A percentile compares a stretch with the other conserved stretches of the same genome.
Evolutionary conservation across 1,284 basidiomycete species (phyloP).

Genomic region (Mycosarcoma maydis): DNA sequence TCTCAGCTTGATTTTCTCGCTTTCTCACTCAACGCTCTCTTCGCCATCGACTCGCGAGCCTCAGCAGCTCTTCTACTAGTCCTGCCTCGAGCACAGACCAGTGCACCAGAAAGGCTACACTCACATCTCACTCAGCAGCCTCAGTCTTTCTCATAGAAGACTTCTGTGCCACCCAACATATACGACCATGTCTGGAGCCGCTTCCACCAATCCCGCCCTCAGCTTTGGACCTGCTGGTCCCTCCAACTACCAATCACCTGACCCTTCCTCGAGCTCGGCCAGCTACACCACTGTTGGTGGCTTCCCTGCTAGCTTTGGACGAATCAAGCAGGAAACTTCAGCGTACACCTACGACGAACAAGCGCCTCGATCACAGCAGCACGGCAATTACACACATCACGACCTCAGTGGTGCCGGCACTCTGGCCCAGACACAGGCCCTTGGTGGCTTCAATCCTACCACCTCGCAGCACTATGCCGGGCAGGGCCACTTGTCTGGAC

Average conservation of each 20-base stretch:
- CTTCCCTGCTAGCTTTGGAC: conserved; percentile 25
- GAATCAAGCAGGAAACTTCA: conserved; percentile 32
- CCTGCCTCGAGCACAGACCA: too few species aligned
- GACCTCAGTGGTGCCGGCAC: conserved; percentile 28
- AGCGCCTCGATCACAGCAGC: conserved; percentile 46
- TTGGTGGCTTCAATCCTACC: conserved; percentile 31
- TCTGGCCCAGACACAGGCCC: conserved; percentile 36
- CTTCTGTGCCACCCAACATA: too few species aligned
- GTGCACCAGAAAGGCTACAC: too few species aligned
- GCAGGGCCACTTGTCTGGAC: conserved; percentile 23
- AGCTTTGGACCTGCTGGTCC: conserved; percentile 35
- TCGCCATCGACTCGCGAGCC: background rate
- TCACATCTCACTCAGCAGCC: background rate
- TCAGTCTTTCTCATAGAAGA: too few species aligned
- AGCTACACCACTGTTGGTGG: conserved; percentile 24
- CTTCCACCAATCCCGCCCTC: conserved; percentile 41
- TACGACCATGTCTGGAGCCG: conserved; percentile 35
- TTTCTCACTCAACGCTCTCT: conserved; percentile 10
- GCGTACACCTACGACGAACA: conserved; percentile 42
- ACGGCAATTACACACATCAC: conserved; percentile 45
- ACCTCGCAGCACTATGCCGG: conserved; percentile 30
- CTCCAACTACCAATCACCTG: conserved; percentile 36
- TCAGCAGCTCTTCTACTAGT: too few species aligned
- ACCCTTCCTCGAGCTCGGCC: conserved; percentile 32
- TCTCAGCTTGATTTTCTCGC: conserved; percentile 25